phyloP scores from a whole-genome alignment of 2,329 filamentous ascomycete species.

The Neopestalotiopsis sp. region DNA sequence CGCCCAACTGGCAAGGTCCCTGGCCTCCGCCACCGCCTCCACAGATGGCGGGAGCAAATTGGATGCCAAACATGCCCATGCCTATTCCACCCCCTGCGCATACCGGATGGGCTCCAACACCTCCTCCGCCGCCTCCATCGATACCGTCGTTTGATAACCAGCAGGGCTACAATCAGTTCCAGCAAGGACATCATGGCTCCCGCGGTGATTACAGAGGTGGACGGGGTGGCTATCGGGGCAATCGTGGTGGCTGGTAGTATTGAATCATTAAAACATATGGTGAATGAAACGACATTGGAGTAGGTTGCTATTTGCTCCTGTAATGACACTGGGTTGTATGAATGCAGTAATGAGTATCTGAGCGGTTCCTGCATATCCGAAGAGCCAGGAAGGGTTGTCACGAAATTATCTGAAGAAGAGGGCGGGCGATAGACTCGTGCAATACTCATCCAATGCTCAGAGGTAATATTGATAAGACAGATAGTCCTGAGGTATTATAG shows the following conservation, averaged over 20 bases:
- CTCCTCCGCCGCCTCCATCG: conserved; percentile 19
- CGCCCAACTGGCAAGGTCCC: conserved; percentile 21
- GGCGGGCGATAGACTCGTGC: too few relatives aligned
- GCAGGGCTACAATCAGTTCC: conserved; percentile 12
- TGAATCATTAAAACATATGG: neutral
- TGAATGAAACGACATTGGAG: too few relatives aligned
- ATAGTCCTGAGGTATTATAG: too few relatives aligned
- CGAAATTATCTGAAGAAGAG: too few relatives aligned
- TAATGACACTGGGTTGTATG: too few relatives aligned
- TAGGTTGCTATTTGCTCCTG: too few relatives aligned
- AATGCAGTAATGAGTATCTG: too few relatives aligned
- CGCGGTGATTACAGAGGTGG: conserved; percentile 20
- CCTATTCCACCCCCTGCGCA: neutral
- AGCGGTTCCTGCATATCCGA: too few relatives aligned
- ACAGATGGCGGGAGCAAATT: conserved; percentile 12
- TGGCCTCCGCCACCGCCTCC: conserved; percentile 22
- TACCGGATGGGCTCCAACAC: neutral
- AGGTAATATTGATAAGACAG: too few relatives aligned
- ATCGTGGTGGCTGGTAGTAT: conserved; percentile 13
- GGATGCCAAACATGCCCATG: conserved; percentile 16
- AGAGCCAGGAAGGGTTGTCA: too few relatives aligned
- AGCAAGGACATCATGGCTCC: conserved; percentile 12
- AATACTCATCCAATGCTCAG: too few relatives aligned
- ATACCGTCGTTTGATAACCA: conserved; percentile 16
- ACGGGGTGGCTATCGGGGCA: conserved; percentile 18